These are phyloP conservation scores for Sporobolomyces roseus DNA, from an alignment of 768 basidiomycete species.

Conservation along the genomic window DNA sequence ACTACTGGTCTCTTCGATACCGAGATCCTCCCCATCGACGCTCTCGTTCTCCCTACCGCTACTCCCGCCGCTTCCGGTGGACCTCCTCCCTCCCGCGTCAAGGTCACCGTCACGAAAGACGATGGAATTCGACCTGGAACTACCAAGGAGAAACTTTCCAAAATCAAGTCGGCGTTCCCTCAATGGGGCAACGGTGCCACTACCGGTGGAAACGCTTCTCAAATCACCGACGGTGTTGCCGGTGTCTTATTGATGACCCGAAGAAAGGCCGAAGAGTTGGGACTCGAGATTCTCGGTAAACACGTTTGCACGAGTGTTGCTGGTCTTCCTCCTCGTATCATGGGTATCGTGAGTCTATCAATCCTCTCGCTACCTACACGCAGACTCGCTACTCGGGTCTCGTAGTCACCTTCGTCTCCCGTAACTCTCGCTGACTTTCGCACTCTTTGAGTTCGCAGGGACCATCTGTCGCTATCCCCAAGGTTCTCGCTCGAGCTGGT, in stretches of 20 bases:
- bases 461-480: conserved; percentile 76
- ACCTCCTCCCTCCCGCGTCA: conserved; percentile 50
- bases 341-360: conserved; percentile 51
- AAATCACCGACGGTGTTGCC: conserved; percentile 86
- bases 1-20: conserved; percentile 74
- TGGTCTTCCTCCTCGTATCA: conserved; percentile 72
- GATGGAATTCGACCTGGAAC: conserved; percentile 84
- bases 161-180: conserved; percentile 80
- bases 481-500: conserved; percentile 62
- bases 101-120: conserved; percentile 70
- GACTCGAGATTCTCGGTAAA: conserved; percentile 70
- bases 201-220: conserved; percentile 67
- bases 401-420: too few relatives aligned
- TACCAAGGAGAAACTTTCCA: conserved; percentile 68
- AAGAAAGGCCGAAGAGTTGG: conserved; percentile 69
- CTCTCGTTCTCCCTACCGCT: conserved; percentile 53
- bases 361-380: too few relatives aligned
- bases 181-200: conserved; percentile 59
- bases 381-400: too few relatives aligned
- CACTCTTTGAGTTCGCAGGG: conserved; percentile 53
- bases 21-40: conserved; percentile 72
- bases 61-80: conserved; percentile 71
- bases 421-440: too few relatives aligned
- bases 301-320: conserved; percentile 68
- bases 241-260: conserved; percentile 76